Conservation (phyloP, 225 moss, liverwort and hornwort species). For the Thuidium tamariscinum region DNA sequence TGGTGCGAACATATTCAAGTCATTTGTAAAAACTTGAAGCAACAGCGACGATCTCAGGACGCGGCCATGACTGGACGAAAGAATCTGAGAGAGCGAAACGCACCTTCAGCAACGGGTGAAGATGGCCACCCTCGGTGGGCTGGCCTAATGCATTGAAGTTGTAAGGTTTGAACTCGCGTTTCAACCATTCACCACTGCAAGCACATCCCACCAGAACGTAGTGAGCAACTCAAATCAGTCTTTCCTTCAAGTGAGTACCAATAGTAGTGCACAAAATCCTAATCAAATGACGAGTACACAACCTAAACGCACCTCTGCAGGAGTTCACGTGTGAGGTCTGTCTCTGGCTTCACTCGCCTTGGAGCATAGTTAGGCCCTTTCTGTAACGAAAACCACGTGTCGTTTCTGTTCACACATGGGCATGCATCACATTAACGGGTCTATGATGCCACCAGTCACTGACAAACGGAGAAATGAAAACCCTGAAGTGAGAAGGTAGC, state of each 20-base stretch:
- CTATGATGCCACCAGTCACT: background rate
- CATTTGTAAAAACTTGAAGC: background rate
- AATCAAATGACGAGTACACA: too few relatives aligned
- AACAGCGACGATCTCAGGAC: background rate
- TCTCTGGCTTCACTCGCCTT: conserved; percentile 72
- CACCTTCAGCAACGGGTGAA: conserved; percentile 92
- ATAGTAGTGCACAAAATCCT: background rate
- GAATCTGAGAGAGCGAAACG: background rate
- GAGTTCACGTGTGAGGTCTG: conserved; percentile 81
- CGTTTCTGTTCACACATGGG: conserved; percentile 9
- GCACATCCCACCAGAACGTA: background rate
- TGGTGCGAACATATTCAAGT: background rate
- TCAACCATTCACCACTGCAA: conserved; percentile 72
- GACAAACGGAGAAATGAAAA: background rate
- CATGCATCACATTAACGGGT: background rate
- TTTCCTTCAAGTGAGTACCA: background rate
- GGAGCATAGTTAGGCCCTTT: conserved; percentile 69
- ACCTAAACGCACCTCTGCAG: conserved; percentile 43
- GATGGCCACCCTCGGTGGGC: conserved; percentile 73
- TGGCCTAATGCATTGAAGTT: conserved; percentile 77
- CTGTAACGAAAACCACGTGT: conserved; percentile 28
- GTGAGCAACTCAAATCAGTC: background rate
- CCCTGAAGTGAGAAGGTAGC: background rate
- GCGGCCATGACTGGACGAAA: background rate
- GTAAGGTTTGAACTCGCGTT: conserved; percentile 67